Evolutionary conservation across 352 stramenopile species (phyloP).

Genomic region (Phytophthora chlamydospora): DNA sequence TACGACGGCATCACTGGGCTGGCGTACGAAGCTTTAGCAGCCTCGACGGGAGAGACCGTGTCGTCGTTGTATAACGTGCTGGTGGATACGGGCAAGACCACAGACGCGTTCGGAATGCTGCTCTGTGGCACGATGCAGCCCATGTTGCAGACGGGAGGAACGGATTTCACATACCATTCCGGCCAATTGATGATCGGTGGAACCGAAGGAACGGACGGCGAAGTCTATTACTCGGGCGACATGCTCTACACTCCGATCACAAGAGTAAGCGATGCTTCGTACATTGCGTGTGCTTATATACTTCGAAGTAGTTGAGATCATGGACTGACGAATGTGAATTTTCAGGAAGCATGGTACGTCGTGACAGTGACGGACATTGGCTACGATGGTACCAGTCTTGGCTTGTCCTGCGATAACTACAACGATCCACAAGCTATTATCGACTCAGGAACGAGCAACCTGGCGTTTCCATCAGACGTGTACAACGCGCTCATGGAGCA

Average conservation of each 20-base stretch:
- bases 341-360: constrained; percentile 82
- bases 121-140: constrained; percentile 84
- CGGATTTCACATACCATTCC: constrained; percentile 60
- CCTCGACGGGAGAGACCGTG: constrained; percentile 45
- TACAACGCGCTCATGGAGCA: constrained; percentile 79
- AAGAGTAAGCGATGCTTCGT: constrained; percentile 32
- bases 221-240: constrained; percentile 64
- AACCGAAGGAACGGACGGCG: constrained; percentile 54
- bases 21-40: constrained; percentile 61
- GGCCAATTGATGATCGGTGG: constrained; percentile 73
- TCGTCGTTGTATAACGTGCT: constrained; percentile 68
- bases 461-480: constrained; percentile 74
- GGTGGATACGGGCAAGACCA: constrained; percentile 41
- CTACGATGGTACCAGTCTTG: constrained; percentile 64
- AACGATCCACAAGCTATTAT: constrained; percentile 84
- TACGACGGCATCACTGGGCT: constrained; percentile 85
- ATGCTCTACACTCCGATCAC: constrained; percentile 85
- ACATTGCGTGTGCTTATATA: background rate
- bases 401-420: constrained; percentile 66
- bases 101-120: constrained; percentile 76
- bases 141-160: constrained; percentile 43
- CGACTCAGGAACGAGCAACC: constrained; percentile 84
- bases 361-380: constrained; percentile 79
- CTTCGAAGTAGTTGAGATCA: constrained; percentile 4
- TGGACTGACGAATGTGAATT: background rate